Conservation (phyloP, 2,329 filamentous ascomycete genomes). For the Pestalotiopsis sp. region DNA sequence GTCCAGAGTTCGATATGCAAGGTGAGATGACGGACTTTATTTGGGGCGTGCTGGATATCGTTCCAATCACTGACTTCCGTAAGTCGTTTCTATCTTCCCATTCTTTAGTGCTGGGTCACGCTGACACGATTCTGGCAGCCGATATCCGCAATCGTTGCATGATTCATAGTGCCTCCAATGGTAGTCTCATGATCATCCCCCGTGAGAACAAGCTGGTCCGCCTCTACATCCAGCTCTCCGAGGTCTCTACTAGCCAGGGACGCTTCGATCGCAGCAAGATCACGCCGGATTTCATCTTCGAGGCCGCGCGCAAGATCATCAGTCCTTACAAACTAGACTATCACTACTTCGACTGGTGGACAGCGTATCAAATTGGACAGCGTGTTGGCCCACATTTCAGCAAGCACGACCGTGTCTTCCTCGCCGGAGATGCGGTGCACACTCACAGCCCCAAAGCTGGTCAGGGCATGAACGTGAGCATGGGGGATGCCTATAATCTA, state of each 20-base stretch:
- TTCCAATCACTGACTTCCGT: conserved; percentile 54
- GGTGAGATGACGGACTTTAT: conserved; percentile 58
- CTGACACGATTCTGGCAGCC: conserved; percentile 28
- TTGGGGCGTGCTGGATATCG: conserved; percentile 49
- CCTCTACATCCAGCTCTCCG: conserved; percentile 65
- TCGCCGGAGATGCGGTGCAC: conserved; percentile 66
- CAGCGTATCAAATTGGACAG: conserved; percentile 67
- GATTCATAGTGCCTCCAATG: conserved; percentile 57
- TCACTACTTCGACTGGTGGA: conserved; percentile 65
- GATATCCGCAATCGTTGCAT: conserved; percentile 62
- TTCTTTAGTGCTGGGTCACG: neutral
- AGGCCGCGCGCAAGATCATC: conserved; percentile 65
- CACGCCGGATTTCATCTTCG: conserved; percentile 64
- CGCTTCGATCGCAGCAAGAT: conserved; percentile 63
- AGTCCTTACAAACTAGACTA: conserved; percentile 69
- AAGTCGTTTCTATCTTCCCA: conserved; percentile 14
- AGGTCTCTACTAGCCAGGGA: conserved; percentile 45
- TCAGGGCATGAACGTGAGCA: conserved; percentile 64
- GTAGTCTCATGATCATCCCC: conserved; percentile 67
- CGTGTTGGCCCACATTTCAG: conserved; percentile 62
- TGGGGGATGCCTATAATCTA: conserved; percentile 57
- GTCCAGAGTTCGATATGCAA: conserved; percentile 50
- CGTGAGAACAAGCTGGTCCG: conserved; percentile 65
- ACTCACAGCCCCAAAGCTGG: conserved; percentile 53
- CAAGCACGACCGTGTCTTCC: conserved; percentile 62